These are phyloP conservation scores for Epichloe baconii DNA, from an alignment of 2,329 filamentous ascomycete genomes.

Conservation along the genomic window DNA sequence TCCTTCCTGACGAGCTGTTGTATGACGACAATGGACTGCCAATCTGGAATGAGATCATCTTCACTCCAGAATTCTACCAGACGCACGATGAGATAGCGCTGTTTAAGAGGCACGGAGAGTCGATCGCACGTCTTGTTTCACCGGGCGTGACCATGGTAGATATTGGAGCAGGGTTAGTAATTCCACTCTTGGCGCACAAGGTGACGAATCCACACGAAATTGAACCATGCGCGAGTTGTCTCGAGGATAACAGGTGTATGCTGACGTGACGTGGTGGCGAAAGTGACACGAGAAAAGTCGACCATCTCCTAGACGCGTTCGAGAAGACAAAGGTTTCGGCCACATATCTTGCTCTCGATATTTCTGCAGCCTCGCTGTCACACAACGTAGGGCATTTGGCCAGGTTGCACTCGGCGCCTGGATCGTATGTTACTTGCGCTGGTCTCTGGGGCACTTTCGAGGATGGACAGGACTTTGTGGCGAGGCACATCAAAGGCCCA, in stretches of 20 bases:
- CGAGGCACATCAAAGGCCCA: slow-evolving; percentile 15
- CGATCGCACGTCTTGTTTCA: slow-evolving; percentile 19
- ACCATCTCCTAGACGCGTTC: slow-evolving; percentile 23
- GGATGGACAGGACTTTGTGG: slow-evolving; percentile 20
- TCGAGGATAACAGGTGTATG: background rate
- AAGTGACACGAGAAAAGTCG: slow-evolving; percentile 29
- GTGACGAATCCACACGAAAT: background rate
- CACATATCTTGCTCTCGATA: slow-evolving; percentile 27
- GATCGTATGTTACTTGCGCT: slow-evolving; percentile 19
- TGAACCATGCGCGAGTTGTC: no score
- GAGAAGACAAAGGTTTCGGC: slow-evolving; percentile 16
- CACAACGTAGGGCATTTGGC: slow-evolving; percentile 21
- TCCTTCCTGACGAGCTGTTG: slow-evolving; percentile 26
- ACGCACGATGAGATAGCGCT: slow-evolving; percentile 26
- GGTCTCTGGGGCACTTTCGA: slow-evolving; percentile 29
- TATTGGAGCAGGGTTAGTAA: slow-evolving; percentile 28
- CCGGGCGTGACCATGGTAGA: slow-evolving; percentile 24
- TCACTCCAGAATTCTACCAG: slow-evolving; percentile 26
- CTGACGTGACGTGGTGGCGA: background rate
- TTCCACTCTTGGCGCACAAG: background rate
- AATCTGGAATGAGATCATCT: slow-evolving; percentile 30
- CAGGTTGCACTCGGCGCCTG: slow-evolving; percentile 13
- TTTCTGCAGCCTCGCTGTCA: slow-evolving; percentile 22
- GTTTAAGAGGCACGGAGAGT: slow-evolving; percentile 21
- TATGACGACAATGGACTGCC: slow-evolving; percentile 25